phyloP scores from a whole-genome alignment of 202 grass and related monocot species.

The Musa balbisiana region DNA sequence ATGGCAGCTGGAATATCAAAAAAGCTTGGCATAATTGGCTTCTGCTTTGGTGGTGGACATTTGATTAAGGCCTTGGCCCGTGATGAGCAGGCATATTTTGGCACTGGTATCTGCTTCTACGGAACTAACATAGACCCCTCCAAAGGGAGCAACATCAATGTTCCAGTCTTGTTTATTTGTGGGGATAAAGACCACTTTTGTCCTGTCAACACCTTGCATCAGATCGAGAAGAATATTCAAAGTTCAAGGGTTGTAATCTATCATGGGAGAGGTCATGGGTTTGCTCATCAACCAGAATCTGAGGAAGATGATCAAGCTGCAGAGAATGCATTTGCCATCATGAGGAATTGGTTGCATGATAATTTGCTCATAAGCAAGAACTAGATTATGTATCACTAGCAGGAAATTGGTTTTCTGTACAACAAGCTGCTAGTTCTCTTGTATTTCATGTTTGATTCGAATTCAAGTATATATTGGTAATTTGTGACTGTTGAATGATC shows the following conservation, averaged over 20 bases:
- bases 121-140: constrained; percentile 57
- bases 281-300: constrained; percentile 68
- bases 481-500: background rate
- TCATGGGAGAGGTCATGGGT: constrained; percentile 57
- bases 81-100: constrained; percentile 38
- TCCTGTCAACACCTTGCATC: constrained; percentile 43
- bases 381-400: background rate
- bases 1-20: constrained; percentile 43
- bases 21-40: constrained; percentile 70
- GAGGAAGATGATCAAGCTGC: constrained; percentile 82
- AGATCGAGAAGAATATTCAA: constrained; percentile 44
- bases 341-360: constrained; percentile 67
- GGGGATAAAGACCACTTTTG: constrained; percentile 67
- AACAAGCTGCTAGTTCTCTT: background rate
- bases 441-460: background rate
- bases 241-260: constrained; percentile 48
- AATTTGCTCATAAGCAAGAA: constrained; percentile 32
- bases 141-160: constrained; percentile 30
- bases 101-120: constrained; percentile 79
- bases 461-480: too few relatives aligned
- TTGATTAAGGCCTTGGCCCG: constrained; percentile 56
- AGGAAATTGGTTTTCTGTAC: background rate
- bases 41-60: constrained; percentile 64
- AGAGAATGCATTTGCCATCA: constrained; percentile 55
- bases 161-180: constrained; percentile 57